Evolutionary conservation across 306 rosid genomes (phyloP).

Genomic region (Castanopsis chinensis): DNA sequence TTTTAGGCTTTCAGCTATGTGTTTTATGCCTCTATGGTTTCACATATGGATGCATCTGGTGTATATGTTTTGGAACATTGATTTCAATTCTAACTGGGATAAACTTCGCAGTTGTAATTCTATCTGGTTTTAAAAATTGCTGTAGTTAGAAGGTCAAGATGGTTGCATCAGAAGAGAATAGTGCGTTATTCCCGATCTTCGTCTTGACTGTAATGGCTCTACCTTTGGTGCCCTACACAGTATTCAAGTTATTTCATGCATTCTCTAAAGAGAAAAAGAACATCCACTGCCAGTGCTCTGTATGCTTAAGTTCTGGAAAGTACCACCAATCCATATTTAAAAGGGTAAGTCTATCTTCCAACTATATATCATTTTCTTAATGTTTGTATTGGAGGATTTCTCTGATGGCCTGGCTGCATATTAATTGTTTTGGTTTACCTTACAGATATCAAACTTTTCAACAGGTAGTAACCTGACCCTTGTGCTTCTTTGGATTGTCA

Average conservation of each 20-base stretch:
- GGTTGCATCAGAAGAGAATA: conserved; percentile 90
- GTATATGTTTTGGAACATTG: too few relatives aligned
- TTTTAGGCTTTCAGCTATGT: too few relatives aligned
- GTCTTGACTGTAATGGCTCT: conserved; percentile 92
- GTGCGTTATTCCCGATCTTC: conserved; percentile 88
- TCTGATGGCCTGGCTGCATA: too few relatives aligned
- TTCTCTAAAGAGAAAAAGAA: conserved; percentile 80
- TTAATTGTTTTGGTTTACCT: too few relatives aligned
- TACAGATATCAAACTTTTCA: conserved; percentile 82
- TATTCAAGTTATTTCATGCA: conserved; percentile 65
- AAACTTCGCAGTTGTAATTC: too few relatives aligned
- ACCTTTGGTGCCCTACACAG: conserved; percentile 88
- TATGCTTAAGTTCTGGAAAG: conserved; percentile 84
- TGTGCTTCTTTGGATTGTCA: conserved; percentile 78
- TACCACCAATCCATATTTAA: conserved; percentile 80
- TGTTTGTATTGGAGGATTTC: too few relatives aligned
- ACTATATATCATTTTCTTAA: conserved; percentile 24
- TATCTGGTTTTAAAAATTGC: conserved; percentile 5
- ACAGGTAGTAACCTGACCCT: conserved; percentile 76
- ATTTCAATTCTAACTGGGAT: too few relatives aligned
- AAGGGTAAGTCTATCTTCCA: conserved; percentile 50
- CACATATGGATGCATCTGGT: too few relatives aligned
- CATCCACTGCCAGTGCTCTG: conserved; percentile 88
- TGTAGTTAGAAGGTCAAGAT: conserved; percentile 40
- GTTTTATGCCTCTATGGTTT: too few relatives aligned